Evolutionary conservation across 495 filamentous ascomycete species (phyloP).

Genomic region (Aspergillus avenaceus): DNA sequence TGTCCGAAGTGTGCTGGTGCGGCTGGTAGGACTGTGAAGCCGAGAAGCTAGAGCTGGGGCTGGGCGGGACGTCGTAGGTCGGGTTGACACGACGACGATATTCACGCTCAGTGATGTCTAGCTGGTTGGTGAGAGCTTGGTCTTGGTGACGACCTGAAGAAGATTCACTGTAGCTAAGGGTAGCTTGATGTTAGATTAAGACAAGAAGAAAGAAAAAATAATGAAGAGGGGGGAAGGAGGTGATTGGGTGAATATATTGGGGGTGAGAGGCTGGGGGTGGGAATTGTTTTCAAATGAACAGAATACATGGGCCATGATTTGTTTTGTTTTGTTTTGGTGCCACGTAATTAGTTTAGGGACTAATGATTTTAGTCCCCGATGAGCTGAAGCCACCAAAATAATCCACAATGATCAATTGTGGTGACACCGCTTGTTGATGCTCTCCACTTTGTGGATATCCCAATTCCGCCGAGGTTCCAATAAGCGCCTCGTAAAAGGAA

Average conservation of each 20-base stretch:
- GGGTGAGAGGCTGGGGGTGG: constrained; percentile 7
- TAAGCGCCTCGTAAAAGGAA: constrained; percentile 1
- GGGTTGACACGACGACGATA: constrained; percentile 77
- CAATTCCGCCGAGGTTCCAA: neutral
- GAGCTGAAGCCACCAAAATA: constrained; percentile 13
- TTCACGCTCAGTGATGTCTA: constrained; percentile 82
- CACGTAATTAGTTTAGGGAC: constrained; percentile 37
- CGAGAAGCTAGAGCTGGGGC: constrained; percentile 47
- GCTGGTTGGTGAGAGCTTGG: constrained; percentile 49
- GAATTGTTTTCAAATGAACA: neutral
- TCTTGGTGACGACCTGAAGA: constrained; percentile 52
- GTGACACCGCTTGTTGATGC: constrained; percentile 25
- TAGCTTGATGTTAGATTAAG: constrained; percentile 30
- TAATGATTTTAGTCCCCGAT: constrained; percentile 27
- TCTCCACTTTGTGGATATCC: constrained; percentile 12
- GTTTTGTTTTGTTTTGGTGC: constrained; percentile 26
- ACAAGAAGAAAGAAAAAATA: constrained; percentile 23
- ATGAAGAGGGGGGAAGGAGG: constrained; percentile 14
- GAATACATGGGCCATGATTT: neutral
- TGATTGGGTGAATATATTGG: constrained; percentile 21
- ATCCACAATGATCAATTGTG: constrained; percentile 2
- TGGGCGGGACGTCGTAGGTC: constrained; percentile 60
- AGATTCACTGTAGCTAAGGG: constrained; percentile 51
- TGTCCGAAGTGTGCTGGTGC: constrained; percentile 11
- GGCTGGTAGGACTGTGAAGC: constrained; percentile 27